Base-by-base conservation (phyloP, 192 early-diverging fungal genomes). In the Coemansia sp. region DNA sequence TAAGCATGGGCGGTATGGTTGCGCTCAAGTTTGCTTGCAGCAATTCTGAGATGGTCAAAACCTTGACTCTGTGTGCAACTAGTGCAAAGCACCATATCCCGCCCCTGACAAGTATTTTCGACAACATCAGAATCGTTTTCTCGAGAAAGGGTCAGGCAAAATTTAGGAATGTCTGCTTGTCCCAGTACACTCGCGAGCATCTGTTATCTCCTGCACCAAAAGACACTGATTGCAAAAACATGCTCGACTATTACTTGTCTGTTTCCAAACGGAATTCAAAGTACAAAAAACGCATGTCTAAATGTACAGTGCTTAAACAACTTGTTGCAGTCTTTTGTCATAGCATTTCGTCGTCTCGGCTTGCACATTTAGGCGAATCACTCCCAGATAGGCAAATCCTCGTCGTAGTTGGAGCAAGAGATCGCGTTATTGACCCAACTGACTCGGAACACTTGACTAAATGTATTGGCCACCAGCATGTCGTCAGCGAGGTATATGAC, bases 1-100 rank as follows among this genome's bases (percentile, higher is more conserved):
- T 90, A 11, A 90, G 88, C 5, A 94, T 94, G 93, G 91, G 92
- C 37, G 89, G 89, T 13, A 95, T 92, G 92, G 87, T 95, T 45
- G 70, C 87, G 0, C 79, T 88, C 28, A 90, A 95, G 64, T 72
- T 93, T 64, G 85, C 80, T 2, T 65, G 73, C 23, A 62, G 73
- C 6, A 76, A 82, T 15, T 84, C 91, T 0, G 54, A 81, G 14
- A 71, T 79, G n/a, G 78, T 95, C n/a, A 55, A 59, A 7, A 75
- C 78, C 10, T 52, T 81, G 34, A 75, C 78, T 2, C 37, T 81
- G 58, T 62, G 62, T 1, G 68, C 67, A 7, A 75, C 78, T 2
- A 62, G 64, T 30, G 71, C 78, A 5, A 68, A 73, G 0, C 23
- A 72, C 25, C 62, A 61, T 28, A 5, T 68, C 4, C 78, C 78